Conservation (phyloP, 2,329 filamentous ascomycete species). For the Dothistroma pini region DNA sequence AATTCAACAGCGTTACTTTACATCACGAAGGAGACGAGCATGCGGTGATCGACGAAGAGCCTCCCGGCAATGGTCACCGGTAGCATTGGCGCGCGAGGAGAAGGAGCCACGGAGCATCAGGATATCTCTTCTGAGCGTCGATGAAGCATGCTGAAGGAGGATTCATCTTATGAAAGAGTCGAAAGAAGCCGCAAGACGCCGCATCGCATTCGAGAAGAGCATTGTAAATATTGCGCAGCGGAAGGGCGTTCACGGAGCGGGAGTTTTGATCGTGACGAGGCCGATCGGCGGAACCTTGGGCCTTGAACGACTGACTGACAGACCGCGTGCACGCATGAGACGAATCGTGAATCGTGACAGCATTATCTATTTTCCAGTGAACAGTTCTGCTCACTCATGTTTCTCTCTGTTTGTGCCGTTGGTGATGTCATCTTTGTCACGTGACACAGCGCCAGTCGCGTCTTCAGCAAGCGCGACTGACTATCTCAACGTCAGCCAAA, state of each 20-base stretch:
- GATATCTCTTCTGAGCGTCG: background rate
- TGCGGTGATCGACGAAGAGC: conserved; percentile 8
- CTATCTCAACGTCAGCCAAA: background rate
- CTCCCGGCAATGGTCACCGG: conserved; percentile 22
- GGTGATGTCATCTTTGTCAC: background rate
- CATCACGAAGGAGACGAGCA: conserved; percentile 84
- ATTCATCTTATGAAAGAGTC: background rate
- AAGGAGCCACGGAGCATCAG: background rate
- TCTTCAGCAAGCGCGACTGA: background rate
- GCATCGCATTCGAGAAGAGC: background rate
- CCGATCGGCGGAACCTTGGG: background rate
- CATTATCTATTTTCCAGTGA: background rate
- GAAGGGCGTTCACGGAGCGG: conserved; percentile 9
- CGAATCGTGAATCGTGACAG: conserved; percentile 8
- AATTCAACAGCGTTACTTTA: conserved; percentile 97
- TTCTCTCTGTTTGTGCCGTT: background rate
- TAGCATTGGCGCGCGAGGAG: conserved; percentile 17
- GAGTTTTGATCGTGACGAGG: conserved; percentile 4
- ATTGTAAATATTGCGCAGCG: conserved; percentile 24
- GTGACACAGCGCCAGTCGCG: background rate
- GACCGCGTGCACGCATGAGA: conserved; percentile 5
- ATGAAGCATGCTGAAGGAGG: background rate
- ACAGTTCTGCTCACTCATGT: background rate
- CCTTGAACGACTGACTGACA: background rate
- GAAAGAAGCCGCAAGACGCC: background rate